Base-by-base conservation (phyloP, 805 yeast species). In the Ogataea degrootiae region DNA sequence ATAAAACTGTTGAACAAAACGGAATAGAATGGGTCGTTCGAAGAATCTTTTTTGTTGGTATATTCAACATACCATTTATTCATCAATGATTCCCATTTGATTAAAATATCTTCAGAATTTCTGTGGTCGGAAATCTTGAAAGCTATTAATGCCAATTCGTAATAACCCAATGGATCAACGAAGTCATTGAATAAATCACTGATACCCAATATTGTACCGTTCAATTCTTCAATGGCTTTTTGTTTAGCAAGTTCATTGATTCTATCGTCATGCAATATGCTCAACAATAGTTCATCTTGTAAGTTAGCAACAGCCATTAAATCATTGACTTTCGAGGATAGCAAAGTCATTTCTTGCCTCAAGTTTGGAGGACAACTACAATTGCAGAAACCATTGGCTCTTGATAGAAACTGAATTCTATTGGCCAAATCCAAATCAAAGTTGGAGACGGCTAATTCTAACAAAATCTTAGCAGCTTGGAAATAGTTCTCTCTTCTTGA, bases 361-460 rank as follows among this genome's bases (percentile, higher is more conserved):
- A 83, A 75, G 49, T 75, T 78, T 31, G 92, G 87, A 23, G 92
- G 85, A 52, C 90, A 81, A 40, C 78, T 82, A 65, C 96, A 85
- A 61, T 88, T 87, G 65, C 96, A 86, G 70, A 88, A 90, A 3
- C 96, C 96, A 65, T 85, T 86, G 1, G 97, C 97, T 55, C 97
- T 77, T 1, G 97, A 87, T 46, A 94, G 72, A 62, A 78, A 89
- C 66, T 91, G 97, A 39, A 92, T 84, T 62, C 99, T 78, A 58
- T 85, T 83, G 36, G 77, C 75, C 48, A 92, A 74, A 35, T 76
- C 69, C 43, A 92, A 72, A 11, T 77, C 76, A 63, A 89, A 88
- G 44, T 81, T 83, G 16, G 95, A 85, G 19, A 82, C 70, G 0
- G 97, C 85, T 47, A 94, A 70, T 6, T 80, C 76, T 58, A 85